A percentile compares a stretch with the other conserved stretches of the same genome.
Evolutionary conservation across 2,329 filamentous ascomycete species (phyloP).

Genomic region (Stachybotrys chlorohalonatus): DNA sequence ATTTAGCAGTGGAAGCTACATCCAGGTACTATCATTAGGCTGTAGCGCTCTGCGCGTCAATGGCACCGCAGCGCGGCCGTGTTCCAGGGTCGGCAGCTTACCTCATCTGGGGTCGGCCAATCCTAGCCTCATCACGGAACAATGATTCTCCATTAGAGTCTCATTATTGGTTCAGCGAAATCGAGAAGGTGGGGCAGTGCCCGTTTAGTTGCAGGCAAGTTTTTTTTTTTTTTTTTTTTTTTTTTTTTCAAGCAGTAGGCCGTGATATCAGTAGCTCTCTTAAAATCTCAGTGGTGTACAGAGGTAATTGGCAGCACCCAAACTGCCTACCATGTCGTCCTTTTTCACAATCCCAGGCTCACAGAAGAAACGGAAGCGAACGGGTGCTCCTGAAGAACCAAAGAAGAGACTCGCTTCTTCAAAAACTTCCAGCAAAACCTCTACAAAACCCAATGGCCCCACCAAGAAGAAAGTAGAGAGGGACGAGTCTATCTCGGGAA

Average conservation of each 20-base stretch:
- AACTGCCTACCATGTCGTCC: constrained; percentile 63
- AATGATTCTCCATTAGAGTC: not conserved
- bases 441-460: constrained; percentile 27
- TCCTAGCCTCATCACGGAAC: not conserved
- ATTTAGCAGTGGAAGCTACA: not conserved
- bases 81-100: too few species aligned
- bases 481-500: constrained; percentile 79
- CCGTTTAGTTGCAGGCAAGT: not conserved
- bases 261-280: not conserved
- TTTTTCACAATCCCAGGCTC: constrained; percentile 88
- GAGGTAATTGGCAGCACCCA: constrained; percentile 14
- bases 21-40: constrained; percentile 3
- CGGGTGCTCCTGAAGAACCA: constrained; percentile 41
- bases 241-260: constrained; percentile 20
- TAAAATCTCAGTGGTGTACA: constrained; percentile 9
- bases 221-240: constrained; percentile 30
- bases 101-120: too few species aligned
- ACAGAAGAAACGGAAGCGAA: constrained; percentile 83
- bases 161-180: not conserved
- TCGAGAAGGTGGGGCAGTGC: not conserved
- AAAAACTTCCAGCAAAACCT: constrained; percentile 31
- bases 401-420: constrained; percentile 50
- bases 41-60: constrained; percentile 11
- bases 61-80: not conserved
- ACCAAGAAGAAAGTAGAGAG: constrained; percentile 39